These are phyloP conservation scores for Letharia lupina DNA, from an alignment of 495 filamentous ascomycete species.

Conservation along the genomic window DNA sequence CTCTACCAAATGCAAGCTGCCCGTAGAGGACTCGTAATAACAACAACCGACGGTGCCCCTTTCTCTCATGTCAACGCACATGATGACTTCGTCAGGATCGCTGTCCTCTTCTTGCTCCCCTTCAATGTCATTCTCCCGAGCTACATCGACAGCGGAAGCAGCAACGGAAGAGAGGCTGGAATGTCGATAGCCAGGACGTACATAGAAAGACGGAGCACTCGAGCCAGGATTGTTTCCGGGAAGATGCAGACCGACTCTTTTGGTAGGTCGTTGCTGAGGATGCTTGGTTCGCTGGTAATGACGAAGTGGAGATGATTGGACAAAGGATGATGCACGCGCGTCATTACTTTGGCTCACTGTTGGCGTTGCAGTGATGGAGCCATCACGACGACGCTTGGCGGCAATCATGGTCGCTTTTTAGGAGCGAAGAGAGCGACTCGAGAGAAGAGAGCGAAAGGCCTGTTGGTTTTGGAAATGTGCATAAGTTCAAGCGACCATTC, in stretches of 20 bases:
- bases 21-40: conserved; percentile 48
- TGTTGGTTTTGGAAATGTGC: background rate
- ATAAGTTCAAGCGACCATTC: background rate
- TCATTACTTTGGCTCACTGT: conserved; percentile 8
- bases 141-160: conserved; percentile 8
- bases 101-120: conserved; percentile 36
- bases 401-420: conserved; percentile 1
- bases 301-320: conserved; percentile 9
- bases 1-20: conserved; percentile 41
- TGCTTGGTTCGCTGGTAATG: background rate
- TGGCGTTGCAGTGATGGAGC: conserved; percentile 11
- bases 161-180: conserved; percentile 9
- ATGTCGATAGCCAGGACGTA: background rate
- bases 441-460: background rate
- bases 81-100: conserved; percentile 71
- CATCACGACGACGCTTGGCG: conserved; percentile 11
- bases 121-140: conserved; percentile 21
- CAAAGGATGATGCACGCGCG: conserved; percentile 5
- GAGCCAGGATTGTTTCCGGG: background rate
- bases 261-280: conserved; percentile 2
- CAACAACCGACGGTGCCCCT: conserved; percentile 72
- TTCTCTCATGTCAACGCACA: conserved; percentile 72
- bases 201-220: background rate
- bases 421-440: background rate
- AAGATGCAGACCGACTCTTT: conserved; percentile 8